Evolutionary conservation across 139 green algal genomes (phyloP).

Genomic region (Volvox reticuliferus): DNA sequence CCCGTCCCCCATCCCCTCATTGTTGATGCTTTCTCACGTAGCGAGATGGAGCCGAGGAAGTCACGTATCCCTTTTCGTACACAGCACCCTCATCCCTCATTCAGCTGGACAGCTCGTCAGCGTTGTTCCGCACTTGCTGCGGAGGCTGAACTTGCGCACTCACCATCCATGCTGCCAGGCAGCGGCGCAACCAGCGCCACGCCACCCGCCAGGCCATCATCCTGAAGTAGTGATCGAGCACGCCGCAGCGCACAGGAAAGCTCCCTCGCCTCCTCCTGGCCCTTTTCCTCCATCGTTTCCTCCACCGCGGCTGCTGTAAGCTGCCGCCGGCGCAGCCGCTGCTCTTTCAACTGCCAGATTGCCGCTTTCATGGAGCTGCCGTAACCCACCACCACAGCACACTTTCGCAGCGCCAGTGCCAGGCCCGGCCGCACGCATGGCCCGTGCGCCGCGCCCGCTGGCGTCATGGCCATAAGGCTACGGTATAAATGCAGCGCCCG

Average conservation of each 20-base stretch:
- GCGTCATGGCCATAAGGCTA: background rate
- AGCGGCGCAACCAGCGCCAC: background rate
- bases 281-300: background rate
- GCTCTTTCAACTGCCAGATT: background rate
- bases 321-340: background rate
- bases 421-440: constrained; percentile 1
- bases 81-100: too few relatives aligned
- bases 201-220: background rate
- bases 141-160: too few relatives aligned
- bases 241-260: background rate
- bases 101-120: too few relatives aligned
- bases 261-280: background rate
- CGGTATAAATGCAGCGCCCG: background rate
- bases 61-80: too few relatives aligned
- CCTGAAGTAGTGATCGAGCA: background rate
- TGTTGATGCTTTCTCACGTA: too few relatives aligned
- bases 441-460: background rate
- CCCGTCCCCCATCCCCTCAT: too few relatives aligned
- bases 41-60: too few relatives aligned
- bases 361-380: constrained; percentile 21
- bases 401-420: background rate
- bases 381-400: background rate
- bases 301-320: background rate
- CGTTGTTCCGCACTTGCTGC: too few relatives aligned
- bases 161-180: constrained; percentile 1